phyloP scores from a whole-genome alignment of 2,329 filamentous ascomycete genomes.

The Botryotinia calthae region DNA sequence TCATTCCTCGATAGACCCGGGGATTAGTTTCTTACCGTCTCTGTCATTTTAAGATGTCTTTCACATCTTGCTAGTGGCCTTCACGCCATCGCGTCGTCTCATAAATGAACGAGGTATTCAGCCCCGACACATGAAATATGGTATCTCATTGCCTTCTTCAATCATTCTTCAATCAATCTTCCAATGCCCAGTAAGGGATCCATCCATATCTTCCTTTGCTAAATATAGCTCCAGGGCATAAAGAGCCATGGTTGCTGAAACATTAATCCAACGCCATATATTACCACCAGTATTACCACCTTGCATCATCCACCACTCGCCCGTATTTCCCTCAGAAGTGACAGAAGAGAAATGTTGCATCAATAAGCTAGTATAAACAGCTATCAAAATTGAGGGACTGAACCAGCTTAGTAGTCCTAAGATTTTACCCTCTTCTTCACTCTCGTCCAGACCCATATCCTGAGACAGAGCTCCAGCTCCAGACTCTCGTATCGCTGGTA shows the following conservation, averaged over 20 bases:
- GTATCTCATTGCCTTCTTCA: conserved; percentile 8
- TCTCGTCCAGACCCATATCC: conserved; percentile 81
- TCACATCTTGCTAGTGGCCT: conserved; percentile 3
- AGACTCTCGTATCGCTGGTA: conserved; percentile 85
- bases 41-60: conserved; percentile 2
- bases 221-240: conserved; percentile 91
- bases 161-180: conserved; percentile 73
- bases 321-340: conserved; percentile 58
- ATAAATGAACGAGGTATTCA: conserved; percentile 7
- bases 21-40: not conserved
- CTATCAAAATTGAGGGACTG: conserved; percentile 88
- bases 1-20: not conserved
- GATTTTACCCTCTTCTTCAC: conserved; percentile 75
- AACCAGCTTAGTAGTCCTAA: conserved; percentile 89
- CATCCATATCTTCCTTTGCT: conserved; percentile 76
- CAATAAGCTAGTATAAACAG: conserved; percentile 91
- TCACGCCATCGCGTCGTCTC: not conserved
- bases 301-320: conserved; percentile 80
- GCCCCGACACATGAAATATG: conserved; percentile 18
- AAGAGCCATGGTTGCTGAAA: conserved; percentile 81
- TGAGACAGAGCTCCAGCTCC: conserved; percentile 80
- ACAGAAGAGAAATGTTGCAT: conserved; percentile 91
- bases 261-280: conserved; percentile 90
- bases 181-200: conserved; percentile 75
- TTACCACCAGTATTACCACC: conserved; percentile 81